Conservation (phyloP, 352 stramenopile species). For the Globisporangium solare region DNA sequence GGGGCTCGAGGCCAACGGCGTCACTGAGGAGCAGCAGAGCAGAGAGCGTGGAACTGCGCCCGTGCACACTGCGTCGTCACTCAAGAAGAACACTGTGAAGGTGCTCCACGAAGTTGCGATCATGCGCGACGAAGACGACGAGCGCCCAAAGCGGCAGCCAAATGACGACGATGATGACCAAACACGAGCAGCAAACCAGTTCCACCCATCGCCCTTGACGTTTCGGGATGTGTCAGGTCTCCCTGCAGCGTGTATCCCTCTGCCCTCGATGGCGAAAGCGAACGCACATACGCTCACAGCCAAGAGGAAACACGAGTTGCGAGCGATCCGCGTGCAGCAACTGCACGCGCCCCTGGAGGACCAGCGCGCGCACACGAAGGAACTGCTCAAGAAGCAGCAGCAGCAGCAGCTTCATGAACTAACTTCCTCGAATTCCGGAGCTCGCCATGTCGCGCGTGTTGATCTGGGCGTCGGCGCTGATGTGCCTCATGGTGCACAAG, state of each 20-base stretch:
- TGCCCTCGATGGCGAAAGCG: constrained; percentile 12
- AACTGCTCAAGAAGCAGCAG: constrained; percentile 10
- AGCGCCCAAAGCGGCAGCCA: constrained; percentile 11
- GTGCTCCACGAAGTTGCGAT: constrained; percentile 8
- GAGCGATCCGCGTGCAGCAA: constrained; percentile 18
- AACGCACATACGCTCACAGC: constrained; percentile 16
- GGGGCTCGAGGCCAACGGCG: background rate
- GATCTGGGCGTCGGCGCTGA: background rate
- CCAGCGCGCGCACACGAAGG: constrained; percentile 26
- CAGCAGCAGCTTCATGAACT: background rate
- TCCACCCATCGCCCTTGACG: background rate
- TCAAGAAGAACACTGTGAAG: constrained; percentile 4
- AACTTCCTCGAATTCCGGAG: background rate
- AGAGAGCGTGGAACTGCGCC: background rate
- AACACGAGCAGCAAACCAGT: constrained; percentile 3
- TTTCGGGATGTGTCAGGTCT: constrained; percentile 25
- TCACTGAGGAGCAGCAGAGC: background rate
- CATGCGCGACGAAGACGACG: constrained; percentile 3
- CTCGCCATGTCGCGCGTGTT: background rate
- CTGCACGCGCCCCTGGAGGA: constrained; percentile 21
- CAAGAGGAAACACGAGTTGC: constrained; percentile 16
- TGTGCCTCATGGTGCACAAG: background rate
- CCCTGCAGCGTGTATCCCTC: constrained; percentile 20
- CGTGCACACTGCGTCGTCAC: background rate
- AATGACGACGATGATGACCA: constrained; percentile 3